These are phyloP conservation scores for Aspergillus intermedius DNA, from an alignment of 2,329 filamentous ascomycete genomes.

Conservation along the genomic window DNA sequence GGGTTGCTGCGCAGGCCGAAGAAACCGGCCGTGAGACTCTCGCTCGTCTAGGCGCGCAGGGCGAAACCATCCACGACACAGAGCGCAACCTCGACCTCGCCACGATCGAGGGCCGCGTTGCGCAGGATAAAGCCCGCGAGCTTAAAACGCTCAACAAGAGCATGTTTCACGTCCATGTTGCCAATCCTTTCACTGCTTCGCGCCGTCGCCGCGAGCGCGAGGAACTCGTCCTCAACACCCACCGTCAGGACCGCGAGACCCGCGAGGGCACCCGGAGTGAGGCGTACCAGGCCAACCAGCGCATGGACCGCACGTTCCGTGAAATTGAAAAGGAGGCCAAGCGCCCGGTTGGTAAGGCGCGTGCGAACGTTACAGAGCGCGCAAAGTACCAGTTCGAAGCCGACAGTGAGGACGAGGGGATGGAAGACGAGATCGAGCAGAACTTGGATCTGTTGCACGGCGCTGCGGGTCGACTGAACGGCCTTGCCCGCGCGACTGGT, in stretches of 20 bases:
- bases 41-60: slow-evolving; percentile 67
- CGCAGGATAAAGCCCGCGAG: slow-evolving; percentile 73
- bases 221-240: slow-evolving; percentile 61
- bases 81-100: slow-evolving; percentile 78
- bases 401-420: slow-evolving; percentile 62
- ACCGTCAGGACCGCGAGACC: slow-evolving; percentile 50
- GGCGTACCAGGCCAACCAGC: slow-evolving; percentile 49
- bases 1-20: slow-evolving; percentile 61
- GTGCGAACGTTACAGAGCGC: slow-evolving; percentile 52
- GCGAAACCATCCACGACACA: slow-evolving; percentile 73
- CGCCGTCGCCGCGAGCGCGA: slow-evolving; percentile 60
- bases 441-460: slow-evolving; percentile 56
- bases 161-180: slow-evolving; percentile 82
- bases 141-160: slow-evolving; percentile 78
- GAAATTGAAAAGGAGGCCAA: slow-evolving; percentile 52
- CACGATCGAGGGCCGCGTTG: slow-evolving; percentile 65
- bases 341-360: slow-evolving; percentile 46
- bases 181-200: slow-evolving; percentile 69
- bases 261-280: slow-evolving; percentile 52
- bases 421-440: slow-evolving; percentile 65
- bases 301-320: slow-evolving; percentile 58
- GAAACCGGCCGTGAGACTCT: slow-evolving; percentile 67
- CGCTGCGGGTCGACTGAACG: slow-evolving; percentile 64
- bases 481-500: slow-evolving; percentile 66
- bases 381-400: slow-evolving; percentile 73